Evolutionary conservation across 345 rosid genomes (phyloP).

Genomic region (Ceriops zippeliana): DNA sequence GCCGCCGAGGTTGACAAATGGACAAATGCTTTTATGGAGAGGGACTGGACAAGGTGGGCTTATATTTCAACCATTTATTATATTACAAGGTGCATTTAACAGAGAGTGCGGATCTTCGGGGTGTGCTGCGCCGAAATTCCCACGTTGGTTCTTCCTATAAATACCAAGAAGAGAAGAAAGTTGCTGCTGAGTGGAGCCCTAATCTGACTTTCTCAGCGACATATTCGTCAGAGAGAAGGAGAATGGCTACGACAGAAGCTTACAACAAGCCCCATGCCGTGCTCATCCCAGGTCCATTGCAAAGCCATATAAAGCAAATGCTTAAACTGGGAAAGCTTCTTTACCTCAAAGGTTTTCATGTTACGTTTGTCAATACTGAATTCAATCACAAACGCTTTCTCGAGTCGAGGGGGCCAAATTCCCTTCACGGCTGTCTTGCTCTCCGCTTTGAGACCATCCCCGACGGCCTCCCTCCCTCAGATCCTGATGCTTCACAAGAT

Average conservation of each 20-base stretch:
- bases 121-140: too few relatives aligned
- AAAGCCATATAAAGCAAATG: neutral
- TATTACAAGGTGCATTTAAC: too few relatives aligned
- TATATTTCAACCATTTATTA: too few relatives aligned
- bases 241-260: neutral
- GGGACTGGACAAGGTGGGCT: too few relatives aligned
- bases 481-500: neutral
- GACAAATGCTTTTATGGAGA: too few relatives aligned
- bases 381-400: neutral
- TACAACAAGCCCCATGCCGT: neutral
- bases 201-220: too few relatives aligned
- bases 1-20: too few relatives aligned
- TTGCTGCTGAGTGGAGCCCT: too few relatives aligned
- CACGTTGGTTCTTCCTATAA: too few relatives aligned
- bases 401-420: neutral
- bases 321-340: conserved; percentile 3
- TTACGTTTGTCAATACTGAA: neutral
- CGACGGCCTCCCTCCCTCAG: neutral
- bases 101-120: too few relatives aligned
- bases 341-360: neutral
- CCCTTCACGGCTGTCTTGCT: neutral
- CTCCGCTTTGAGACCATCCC: neutral
- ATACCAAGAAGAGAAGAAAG: too few relatives aligned
- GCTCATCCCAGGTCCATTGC: neutral
- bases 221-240: too few relatives aligned